These are phyloP conservation scores for Ophiobolus disseminans DNA, from an alignment of 2,329 filamentous ascomycete species.

Conservation along the genomic window DNA sequence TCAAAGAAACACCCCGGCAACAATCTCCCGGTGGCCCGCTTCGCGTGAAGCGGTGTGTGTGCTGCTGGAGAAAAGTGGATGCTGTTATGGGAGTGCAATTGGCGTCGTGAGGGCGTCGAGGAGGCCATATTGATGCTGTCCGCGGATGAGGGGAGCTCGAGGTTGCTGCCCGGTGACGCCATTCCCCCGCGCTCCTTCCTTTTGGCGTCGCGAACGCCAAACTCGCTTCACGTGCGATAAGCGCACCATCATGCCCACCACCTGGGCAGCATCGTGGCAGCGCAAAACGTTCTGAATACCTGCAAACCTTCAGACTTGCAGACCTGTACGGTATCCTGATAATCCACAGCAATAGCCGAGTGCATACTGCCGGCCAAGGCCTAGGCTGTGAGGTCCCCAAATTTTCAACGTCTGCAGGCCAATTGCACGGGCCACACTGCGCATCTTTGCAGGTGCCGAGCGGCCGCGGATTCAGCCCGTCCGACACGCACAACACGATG, in stretches of 20 bases:
- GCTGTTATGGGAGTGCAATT: slow-evolving; percentile 4
- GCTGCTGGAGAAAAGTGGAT: slow-evolving; percentile 3
- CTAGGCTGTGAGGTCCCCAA: slow-evolving; percentile 5
- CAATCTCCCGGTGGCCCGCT: slow-evolving; percentile 42
- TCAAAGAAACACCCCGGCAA: slow-evolving; percentile 29
- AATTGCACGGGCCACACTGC: neutral
- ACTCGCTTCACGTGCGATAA: slow-evolving; percentile 22
- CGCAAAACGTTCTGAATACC: slow-evolving; percentile 30
- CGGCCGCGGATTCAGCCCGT: slow-evolving; percentile 34
- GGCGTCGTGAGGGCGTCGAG: neutral
- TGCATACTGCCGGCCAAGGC: slow-evolving; percentile 19
- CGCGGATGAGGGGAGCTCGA: slow-evolving; percentile 3
- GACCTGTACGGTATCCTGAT: too few species aligned
- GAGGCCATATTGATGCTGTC: slow-evolving; percentile 4
- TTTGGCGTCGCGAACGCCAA: slow-evolving; percentile 3
- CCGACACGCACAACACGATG: slow-evolving; percentile 46
- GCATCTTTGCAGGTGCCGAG: slow-evolving; percentile 26
- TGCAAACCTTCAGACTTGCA: slow-evolving; percentile 35
- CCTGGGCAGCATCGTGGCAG: neutral
- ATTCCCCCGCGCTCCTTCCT: slow-evolving; percentile 8
- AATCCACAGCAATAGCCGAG: slow-evolving; percentile 13
- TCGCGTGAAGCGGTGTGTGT: slow-evolving; percentile 33
- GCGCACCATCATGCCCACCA: slow-evolving; percentile 1
- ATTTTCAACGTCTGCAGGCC: neutral
- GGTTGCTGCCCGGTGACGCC: slow-evolving; percentile 10